Evolutionary conservation across 2,329 filamentous ascomycete genomes (phyloP).

Genomic region (Camptophora hylomeconis): DNA sequence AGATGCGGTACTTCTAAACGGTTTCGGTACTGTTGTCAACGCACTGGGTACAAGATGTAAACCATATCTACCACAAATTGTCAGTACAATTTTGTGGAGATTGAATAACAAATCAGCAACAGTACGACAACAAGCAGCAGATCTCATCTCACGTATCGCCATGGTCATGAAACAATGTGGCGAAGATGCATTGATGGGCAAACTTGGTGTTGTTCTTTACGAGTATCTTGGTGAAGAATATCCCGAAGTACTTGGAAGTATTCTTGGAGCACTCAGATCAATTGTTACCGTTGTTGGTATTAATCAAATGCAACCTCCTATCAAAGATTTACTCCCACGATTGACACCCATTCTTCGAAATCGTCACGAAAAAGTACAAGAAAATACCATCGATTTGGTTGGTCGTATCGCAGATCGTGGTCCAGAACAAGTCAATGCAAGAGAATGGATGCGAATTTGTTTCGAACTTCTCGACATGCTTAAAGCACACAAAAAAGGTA

Average conservation of each 20-base stretch:
- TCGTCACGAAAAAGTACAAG: conserved; percentile 96
- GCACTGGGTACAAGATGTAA: conserved; percentile 88
- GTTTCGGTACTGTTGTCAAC: conserved; percentile 95
- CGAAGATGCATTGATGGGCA: conserved; percentile 89
- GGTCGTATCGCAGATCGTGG: conserved; percentile 96
- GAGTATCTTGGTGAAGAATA: conserved; percentile 98
- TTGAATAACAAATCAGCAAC: conserved; percentile 97
- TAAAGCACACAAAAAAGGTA: conserved; percentile 99
- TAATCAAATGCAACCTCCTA: conserved; percentile 94
- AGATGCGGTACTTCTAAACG: conserved; percentile 90
- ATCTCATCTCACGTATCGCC: conserved; percentile 90
- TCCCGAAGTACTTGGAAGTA: conserved; percentile 91
- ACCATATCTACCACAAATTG: conserved; percentile 91
- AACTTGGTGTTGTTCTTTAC: conserved; percentile 86
- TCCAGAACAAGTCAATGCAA: conserved; percentile 87
- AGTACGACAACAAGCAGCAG: conserved; percentile 90
- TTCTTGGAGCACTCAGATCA: conserved; percentile 82
- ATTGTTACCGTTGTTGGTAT: conserved; percentile 98
- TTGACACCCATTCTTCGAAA: conserved; percentile 97
- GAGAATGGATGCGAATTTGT: conserved; percentile 99
- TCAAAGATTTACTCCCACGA: conserved; percentile 86
- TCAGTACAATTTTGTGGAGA: conserved; percentile 89
- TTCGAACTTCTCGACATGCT: conserved; percentile 98
- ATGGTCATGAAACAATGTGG: conserved; percentile 99
- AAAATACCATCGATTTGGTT: conserved; percentile 96